Conservation (phyloP, 495 filamentous ascomycete genomes). For the Penicillium turbatum region DNA sequence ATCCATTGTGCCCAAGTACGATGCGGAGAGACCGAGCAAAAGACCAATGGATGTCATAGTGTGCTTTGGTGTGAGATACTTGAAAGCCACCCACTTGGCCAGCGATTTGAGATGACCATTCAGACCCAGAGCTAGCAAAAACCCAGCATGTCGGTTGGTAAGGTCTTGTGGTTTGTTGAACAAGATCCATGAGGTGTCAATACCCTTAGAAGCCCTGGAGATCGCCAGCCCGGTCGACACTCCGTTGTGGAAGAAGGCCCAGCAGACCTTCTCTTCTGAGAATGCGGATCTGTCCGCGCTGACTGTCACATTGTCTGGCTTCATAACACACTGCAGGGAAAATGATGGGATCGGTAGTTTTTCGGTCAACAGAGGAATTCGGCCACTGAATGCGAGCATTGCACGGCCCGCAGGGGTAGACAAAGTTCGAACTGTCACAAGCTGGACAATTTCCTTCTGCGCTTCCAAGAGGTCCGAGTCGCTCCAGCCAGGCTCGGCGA, state of each 20-base stretch:
- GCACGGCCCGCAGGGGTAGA: conserved; percentile 81
- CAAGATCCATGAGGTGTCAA: conserved; percentile 97
- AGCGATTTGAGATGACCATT: conserved; percentile 91
- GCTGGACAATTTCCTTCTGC: conserved; percentile 85
- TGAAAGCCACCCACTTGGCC: conserved; percentile 98
- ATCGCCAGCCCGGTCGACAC: conserved; percentile 87
- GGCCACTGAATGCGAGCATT: conserved; percentile 76
- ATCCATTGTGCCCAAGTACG: conserved; percentile 95
- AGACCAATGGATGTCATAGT: conserved; percentile 98
- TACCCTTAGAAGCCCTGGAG: conserved; percentile 82
- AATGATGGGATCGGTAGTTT: conserved; percentile 84
- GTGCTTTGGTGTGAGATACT: conserved; percentile 96
- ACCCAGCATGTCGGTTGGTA: conserved; percentile 89
- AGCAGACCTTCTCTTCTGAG: conserved; percentile 91
- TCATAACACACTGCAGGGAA: conserved; percentile 81
- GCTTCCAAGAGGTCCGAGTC: conserved; percentile 85
- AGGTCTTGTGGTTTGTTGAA: conserved; percentile 95
- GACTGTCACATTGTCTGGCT: conserved; percentile 82
- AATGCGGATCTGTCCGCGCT: conserved; percentile 78
- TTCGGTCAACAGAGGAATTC: conserved; percentile 82
- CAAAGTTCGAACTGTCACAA: conserved; percentile 78
- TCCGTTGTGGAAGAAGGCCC: conserved; percentile 97
- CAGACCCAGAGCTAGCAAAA: conserved; percentile 85
- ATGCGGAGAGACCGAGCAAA: conserved; percentile 85
- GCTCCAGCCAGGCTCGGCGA: conserved; percentile 70